A percentile compares a stretch with the other conserved stretches of the same genome.
phyloP scores from a whole-genome alignment of 2,329 filamentous ascomycete species.

The Trichophyton verrucosum region DNA sequence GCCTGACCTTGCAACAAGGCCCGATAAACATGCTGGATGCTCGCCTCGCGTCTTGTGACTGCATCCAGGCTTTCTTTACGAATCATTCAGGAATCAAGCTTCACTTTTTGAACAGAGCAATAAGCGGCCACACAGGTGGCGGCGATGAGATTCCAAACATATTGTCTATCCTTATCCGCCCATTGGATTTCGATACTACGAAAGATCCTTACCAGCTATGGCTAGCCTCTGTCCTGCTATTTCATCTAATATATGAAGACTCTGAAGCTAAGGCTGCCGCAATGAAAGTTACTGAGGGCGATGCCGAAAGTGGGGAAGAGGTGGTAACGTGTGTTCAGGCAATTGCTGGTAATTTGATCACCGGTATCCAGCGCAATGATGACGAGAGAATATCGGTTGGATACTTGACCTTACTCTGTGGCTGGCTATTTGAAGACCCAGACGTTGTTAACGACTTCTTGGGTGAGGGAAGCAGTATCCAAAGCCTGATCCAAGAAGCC shows the following conservation, averaged over 20 bases:
- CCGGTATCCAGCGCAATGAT: slow-evolving; percentile 60
- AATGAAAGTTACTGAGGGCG: slow-evolving; percentile 75
- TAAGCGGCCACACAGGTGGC: slow-evolving; percentile 69
- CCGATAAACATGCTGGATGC: slow-evolving; percentile 60
- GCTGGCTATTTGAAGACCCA: slow-evolving; percentile 86
- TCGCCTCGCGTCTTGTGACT: slow-evolving; percentile 73
- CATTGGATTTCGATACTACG: slow-evolving; percentile 47
- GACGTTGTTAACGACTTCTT: slow-evolving; percentile 88
- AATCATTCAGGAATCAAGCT: slow-evolving; percentile 67
- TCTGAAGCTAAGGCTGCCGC: slow-evolving; percentile 64
- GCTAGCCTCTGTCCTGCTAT: slow-evolving; percentile 77
- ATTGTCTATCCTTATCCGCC: slow-evolving; percentile 64
- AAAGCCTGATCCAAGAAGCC: slow-evolving; percentile 66
- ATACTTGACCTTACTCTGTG: slow-evolving; percentile 77
- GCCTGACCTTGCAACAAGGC: slow-evolving; percentile 61
- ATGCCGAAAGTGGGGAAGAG: slow-evolving; percentile 80
- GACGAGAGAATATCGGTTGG: slow-evolving; percentile 71
- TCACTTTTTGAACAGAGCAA: slow-evolving; percentile 78
- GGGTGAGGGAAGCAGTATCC: slow-evolving; percentile 81
- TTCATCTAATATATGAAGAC: slow-evolving; percentile 75
- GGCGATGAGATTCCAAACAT: slow-evolving; percentile 79
- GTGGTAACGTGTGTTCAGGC: slow-evolving; percentile 89
- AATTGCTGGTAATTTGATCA: slow-evolving; percentile 72
- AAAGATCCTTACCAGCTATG: slow-evolving; percentile 77
- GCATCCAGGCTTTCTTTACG: slow-evolving; percentile 83